Evolutionary conservation across 2,329 filamentous ascomycete species (phyloP), one percentile per base, ranked within the genome.

Genomic region (Pseudogymnoascus sp.): DNA sequence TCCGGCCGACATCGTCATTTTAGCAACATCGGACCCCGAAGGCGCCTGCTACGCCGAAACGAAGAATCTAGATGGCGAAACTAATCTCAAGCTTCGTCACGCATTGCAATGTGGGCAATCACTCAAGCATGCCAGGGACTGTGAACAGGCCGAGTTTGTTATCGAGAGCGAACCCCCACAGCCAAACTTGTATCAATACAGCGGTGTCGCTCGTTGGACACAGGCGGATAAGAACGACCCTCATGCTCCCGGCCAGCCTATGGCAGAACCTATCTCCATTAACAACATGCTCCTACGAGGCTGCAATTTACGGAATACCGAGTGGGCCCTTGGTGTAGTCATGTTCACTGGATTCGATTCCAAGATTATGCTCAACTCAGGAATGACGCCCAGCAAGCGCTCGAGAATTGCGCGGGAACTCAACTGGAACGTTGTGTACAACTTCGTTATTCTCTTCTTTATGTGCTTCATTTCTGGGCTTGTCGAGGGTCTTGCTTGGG

Each of bases 291-390:
- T 99, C 30, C 84, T 99, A 47, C 89, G 94, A 78, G 94, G 94
- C 61, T 96, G 91, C 75, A 95, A 91, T 68, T 76, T 99, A 57
- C 86, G 92, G 66, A 99, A 97, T 73, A 99, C 94, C 0, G 92
- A 97, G 71, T 99, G 94, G 94, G 82, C 91, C 60, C 82, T 99
- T 5, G 94, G 92, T 60, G 83, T 99, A 2, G 93, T 97, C 58
- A 80, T 96, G 15, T 99, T 96, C 75, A 97, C 94, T 12, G 94
- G 94, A 35, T 86, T 92, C 70, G 93, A 99, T 73, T 96, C 93
- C 35, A 99, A 97, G 77, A 97, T 97, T 73, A 99, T 99, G 94
- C 89, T 97, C 78, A 99, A 99, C 72, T 90, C 94, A 28, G 94
- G 94, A 63, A 88, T 93, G 64, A 99, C 94, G 1, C 94, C 95